phyloP scores from a whole-genome alignment of 345 rosid genomes.

The Brassica carinata region DNA sequence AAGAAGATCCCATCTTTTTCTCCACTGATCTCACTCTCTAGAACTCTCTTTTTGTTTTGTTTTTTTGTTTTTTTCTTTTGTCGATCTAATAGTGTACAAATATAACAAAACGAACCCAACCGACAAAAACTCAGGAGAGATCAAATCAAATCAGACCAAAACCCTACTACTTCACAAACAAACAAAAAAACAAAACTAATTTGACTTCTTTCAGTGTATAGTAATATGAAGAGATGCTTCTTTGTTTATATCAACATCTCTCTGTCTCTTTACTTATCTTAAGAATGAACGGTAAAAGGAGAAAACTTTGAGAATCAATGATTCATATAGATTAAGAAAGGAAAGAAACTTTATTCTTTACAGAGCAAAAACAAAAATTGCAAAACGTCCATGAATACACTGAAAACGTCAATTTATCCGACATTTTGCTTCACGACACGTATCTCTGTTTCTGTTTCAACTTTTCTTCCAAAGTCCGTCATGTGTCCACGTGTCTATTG shows the following conservation, averaged over 20 bases:
- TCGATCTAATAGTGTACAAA: conserved; percentile 38
- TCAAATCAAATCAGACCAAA: conserved; percentile 34
- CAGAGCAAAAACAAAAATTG: conserved; percentile 37
- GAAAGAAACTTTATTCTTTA: conserved; percentile 33
- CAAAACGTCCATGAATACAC: conserved; percentile 49
- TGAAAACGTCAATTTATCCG: no score
- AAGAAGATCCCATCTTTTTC: conserved; percentile 45
- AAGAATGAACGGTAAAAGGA: no score
- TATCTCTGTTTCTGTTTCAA: conserved; percentile 32
- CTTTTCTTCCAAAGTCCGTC: conserved; percentile 25
- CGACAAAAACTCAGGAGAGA: conserved; percentile 34
- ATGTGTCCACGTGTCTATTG: conserved; percentile 34
- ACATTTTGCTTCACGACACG: conserved; percentile 34
- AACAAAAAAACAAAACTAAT: conserved; percentile 3
- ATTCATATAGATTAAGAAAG: no score
- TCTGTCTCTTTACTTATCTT: no score
- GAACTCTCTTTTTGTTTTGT: neutral
- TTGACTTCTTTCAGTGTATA: conserved; percentile 8
- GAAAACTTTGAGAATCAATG: conserved; percentile 20
- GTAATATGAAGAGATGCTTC: neutral
- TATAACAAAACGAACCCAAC: conserved; percentile 6
- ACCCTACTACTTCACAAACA: conserved; percentile 19
- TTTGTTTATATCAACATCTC: no score
- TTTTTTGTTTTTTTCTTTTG: neutral
- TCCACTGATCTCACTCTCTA: neutral